Conservation (phyloP, 768 basidiomycete species). For the Omphalotus guepiniiformis region DNA sequence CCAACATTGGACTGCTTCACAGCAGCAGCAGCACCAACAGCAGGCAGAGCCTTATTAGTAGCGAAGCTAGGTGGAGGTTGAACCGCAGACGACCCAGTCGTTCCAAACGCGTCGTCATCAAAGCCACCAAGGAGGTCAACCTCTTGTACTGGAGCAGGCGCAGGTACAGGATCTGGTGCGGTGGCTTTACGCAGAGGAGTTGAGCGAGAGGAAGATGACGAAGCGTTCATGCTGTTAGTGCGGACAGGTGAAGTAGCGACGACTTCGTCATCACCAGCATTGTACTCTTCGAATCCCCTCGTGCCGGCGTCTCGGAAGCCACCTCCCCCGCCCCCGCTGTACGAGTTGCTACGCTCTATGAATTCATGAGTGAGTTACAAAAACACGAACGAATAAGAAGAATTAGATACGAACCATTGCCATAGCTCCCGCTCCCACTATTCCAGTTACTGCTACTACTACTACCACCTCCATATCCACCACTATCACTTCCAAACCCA, state of each 20-base stretch:
- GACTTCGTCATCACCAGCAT: slow-evolving; percentile 89
- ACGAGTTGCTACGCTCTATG: too few relatives aligned
- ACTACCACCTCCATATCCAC: slow-evolving; percentile 41
- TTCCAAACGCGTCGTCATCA: slow-evolving; percentile 54
- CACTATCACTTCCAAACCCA: slow-evolving; percentile 37
- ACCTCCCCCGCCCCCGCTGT: slow-evolving; percentile 32
- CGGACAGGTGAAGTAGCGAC: slow-evolving; percentile 20
- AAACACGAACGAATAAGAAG: neutral
- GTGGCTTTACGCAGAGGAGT: slow-evolving; percentile 32
- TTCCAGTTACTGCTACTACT: slow-evolving; percentile 33
- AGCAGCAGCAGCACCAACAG: slow-evolving; percentile 26
- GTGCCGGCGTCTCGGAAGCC: slow-evolving; percentile 58
- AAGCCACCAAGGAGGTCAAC: slow-evolving; percentile 79
- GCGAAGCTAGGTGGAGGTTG: slow-evolving; percentile 25
- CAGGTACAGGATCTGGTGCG: slow-evolving; percentile 35
- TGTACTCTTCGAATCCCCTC: slow-evolving; percentile 86
- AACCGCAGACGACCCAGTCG: slow-evolving; percentile 28
- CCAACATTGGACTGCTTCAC: slow-evolving; percentile 19
- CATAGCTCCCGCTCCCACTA: slow-evolving; percentile 25
- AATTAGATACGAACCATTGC: slow-evolving; percentile 18
- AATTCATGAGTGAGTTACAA: slow-evolving; percentile 25
- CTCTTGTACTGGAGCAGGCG: slow-evolving; percentile 32
- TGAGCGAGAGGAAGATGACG: slow-evolving; percentile 31
- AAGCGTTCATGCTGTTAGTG: slow-evolving; percentile 15
- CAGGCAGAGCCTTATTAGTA: slow-evolving; percentile 54